A percentile compares a stretch with the other conserved stretches of the same genome.
These are phyloP conservation scores for Coemansia umbellata DNA, from an alignment of 192 early-diverging fungal genomes.

Conservation along the genomic window DNA sequence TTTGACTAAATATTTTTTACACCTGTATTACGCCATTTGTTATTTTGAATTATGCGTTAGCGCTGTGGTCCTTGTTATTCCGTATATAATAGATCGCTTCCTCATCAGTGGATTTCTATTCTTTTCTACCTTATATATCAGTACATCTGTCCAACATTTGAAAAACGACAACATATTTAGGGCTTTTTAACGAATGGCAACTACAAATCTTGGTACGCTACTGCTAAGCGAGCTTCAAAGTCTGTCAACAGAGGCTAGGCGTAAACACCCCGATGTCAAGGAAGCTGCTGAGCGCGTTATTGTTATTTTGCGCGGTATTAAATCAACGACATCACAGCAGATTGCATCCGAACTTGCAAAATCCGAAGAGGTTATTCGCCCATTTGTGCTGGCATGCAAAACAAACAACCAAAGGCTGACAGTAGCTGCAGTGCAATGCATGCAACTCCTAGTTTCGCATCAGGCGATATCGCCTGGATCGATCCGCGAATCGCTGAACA, in stretches of 20 bases:
- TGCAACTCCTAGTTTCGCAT: conserved; percentile 57
- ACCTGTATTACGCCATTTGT: background rate
- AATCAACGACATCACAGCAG: conserved; percentile 27
- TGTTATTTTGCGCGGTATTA: conserved; percentile 50
- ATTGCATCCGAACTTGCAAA: conserved; percentile 63
- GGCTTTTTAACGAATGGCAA: conserved; percentile 8
- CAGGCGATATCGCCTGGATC: conserved; percentile 45
- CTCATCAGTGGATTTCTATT: no score
- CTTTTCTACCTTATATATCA: background rate
- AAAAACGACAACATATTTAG: background rate
- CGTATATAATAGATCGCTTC: background rate
- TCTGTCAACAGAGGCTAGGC: conserved; percentile 81
- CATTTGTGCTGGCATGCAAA: conserved; percentile 84
- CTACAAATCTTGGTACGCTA: conserved; percentile 37
- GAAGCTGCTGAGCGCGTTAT: conserved; percentile 67
- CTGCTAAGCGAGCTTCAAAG: conserved; percentile 78
- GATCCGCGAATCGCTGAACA: conserved; percentile 60
- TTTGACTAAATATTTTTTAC: background rate
- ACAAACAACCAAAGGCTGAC: conserved; percentile 78
- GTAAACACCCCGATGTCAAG: conserved; percentile 93
- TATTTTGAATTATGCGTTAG: background rate
- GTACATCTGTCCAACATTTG: background rate
- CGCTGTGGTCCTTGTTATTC: background rate
- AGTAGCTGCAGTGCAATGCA: conserved; percentile 75
- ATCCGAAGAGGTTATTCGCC: conserved; percentile 73